Evolutionary conservation across 495 filamentous ascomycete genomes (phyloP).

Genomic region (Lichina pygmaea): DNA sequence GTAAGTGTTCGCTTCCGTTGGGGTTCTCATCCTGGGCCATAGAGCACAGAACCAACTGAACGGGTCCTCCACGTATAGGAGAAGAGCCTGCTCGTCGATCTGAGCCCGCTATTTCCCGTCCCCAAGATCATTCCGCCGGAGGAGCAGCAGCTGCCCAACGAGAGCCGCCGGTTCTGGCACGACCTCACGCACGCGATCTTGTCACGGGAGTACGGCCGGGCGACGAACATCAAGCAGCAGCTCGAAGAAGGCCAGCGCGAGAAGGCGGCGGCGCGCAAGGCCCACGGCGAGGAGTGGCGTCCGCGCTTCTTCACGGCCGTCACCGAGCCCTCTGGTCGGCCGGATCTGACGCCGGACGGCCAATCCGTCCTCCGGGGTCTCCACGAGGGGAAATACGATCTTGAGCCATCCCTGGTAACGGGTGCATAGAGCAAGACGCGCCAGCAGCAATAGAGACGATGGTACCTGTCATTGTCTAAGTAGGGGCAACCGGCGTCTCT

Average conservation of each 20-base stretch:
- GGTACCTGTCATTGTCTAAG: too few species aligned
- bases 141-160: slow-evolving; percentile 58
- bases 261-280: slow-evolving; percentile 53
- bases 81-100: slow-evolving; percentile 53
- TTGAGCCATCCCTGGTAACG: neutral
- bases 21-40: neutral
- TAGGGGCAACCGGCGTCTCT: too few species aligned
- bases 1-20: slow-evolving; percentile 6
- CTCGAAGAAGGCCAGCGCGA: slow-evolving; percentile 75
- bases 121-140: slow-evolving; percentile 53
- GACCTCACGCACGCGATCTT: slow-evolving; percentile 70
- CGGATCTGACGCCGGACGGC: slow-evolving; percentile 56
- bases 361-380: slow-evolving; percentile 38
- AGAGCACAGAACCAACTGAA: neutral
- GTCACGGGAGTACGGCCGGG: slow-evolving; percentile 55
- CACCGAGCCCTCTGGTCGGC: slow-evolving; percentile 47
- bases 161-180: slow-evolving; percentile 72
- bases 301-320: slow-evolving; percentile 74
- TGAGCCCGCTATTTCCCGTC: slow-evolving; percentile 48
- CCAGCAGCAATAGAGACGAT: too few species aligned
- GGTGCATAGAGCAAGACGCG: neutral
- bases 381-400: slow-evolving; percentile 24
- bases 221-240: slow-evolving; percentile 68
- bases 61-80: slow-evolving; percentile 17
- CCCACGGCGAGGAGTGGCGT: slow-evolving; percentile 37